phyloP scores from a whole-genome alignment of 2,329 filamentous ascomycete species.

The Fusarium sp. region DNA sequence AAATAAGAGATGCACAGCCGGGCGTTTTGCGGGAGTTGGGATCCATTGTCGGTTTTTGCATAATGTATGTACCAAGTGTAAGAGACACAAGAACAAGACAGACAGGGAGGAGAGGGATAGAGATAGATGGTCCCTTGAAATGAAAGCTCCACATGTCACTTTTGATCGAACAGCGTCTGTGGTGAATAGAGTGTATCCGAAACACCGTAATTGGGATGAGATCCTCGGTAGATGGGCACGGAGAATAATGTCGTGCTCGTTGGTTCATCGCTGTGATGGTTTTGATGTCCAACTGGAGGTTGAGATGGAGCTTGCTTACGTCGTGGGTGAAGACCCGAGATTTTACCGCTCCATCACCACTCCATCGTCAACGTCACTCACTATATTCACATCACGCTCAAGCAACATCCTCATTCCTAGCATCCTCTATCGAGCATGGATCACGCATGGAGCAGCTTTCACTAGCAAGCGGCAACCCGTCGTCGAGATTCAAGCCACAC shows the following conservation, averaged over 20 bases:
- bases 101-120: not conserved
- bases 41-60: constrained; percentile 20
- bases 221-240: not conserved
- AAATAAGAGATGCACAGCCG: constrained; percentile 37
- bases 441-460: not conserved
- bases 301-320: not conserved
- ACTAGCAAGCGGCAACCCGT: not conserved
- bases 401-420: not conserved
- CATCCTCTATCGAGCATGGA: not conserved
- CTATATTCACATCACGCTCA: not conserved
- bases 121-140: not conserved
- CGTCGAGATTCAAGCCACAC: not conserved
- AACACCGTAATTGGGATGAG: not conserved
- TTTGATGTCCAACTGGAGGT: not conserved
- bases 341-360: constrained; percentile 25
- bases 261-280: not conserved
- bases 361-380: constrained; percentile 23
- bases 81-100: not conserved
- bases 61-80: not conserved
- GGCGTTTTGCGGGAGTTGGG: constrained; percentile 43
- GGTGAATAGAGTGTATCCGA: not conserved
- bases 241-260: not conserved
- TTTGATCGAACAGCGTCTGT: not conserved
- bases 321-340: constrained; percentile 11
- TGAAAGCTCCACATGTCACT: not conserved